Percentiles rank a stretch among this genome's conserved stretches.
Evolutionary conservation across 2,329 filamentous ascomycete species (phyloP).

Genomic region (Diaporthe sp.): DNA sequence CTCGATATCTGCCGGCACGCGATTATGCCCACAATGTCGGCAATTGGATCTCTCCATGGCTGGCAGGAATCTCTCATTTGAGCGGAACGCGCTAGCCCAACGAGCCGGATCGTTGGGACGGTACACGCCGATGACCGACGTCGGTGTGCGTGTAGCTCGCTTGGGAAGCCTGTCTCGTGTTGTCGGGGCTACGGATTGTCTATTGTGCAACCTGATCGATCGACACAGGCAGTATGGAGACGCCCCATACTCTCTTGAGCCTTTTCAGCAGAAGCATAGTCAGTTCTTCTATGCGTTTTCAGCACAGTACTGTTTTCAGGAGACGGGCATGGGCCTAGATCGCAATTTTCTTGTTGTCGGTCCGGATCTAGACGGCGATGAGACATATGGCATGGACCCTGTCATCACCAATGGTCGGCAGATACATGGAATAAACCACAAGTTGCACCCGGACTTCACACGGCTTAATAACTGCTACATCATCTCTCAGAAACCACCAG

Average conservation of each 20-base stretch:
- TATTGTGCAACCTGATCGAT: neutral
- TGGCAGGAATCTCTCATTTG: neutral
- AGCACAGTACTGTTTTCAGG: neutral
- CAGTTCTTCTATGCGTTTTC: neutral
- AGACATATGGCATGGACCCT: neutral
- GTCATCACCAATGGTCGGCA: neutral
- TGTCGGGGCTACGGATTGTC: neutral
- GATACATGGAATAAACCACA: neutral
- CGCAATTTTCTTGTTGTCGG: neutral
- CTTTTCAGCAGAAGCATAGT: fast-evolving
- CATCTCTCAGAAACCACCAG: neutral
- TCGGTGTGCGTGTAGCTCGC: neutral
- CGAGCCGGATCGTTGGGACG: neutral
- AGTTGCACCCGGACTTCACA: neutral
- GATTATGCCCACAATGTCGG: neutral
- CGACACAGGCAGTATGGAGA: neutral
- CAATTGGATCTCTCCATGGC: neutral
- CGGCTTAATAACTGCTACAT: neutral
- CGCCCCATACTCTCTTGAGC: fast-evolving
- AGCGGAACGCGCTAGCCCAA: neutral
- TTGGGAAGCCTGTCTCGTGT: neutral
- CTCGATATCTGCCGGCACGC: neutral
- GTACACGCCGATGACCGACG: neutral
- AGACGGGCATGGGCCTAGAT: neutral
- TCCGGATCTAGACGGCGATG: neutral